These are phyloP conservation scores for Tilletia horrida DNA, from an alignment of 1,284 basidiomycete genomes.

Conservation along the genomic window DNA sequence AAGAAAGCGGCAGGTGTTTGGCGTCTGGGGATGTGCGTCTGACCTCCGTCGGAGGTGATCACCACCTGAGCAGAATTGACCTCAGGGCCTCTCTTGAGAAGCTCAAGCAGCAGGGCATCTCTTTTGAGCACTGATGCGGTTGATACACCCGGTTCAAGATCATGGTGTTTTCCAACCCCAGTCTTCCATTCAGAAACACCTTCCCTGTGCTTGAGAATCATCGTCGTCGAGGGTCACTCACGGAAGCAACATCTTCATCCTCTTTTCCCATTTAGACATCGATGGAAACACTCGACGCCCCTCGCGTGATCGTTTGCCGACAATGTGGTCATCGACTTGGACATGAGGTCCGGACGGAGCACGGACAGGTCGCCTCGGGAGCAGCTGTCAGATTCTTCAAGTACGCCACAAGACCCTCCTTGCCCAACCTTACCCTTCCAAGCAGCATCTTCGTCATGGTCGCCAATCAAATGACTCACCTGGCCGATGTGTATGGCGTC, in stretches of 20 bases:
- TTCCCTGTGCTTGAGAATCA: constrained; percentile 14
- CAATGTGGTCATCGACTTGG: background rate
- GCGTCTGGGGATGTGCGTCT: background rate
- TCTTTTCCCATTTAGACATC: background rate
- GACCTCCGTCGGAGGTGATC: too few relatives aligned
- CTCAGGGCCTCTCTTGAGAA: too few relatives aligned
- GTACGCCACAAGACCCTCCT: background rate
- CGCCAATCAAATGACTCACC: constrained; percentile 10
- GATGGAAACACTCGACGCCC: too few relatives aligned
- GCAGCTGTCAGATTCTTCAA: background rate
- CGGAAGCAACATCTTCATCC: constrained; percentile 22
- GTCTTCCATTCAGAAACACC: constrained; percentile 23
- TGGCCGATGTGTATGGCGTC: constrained; percentile 11
- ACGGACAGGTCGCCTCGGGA: background rate
- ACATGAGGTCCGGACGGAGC: background rate
- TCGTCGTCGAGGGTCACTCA: constrained; percentile 24
- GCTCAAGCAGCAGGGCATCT: too few relatives aligned
- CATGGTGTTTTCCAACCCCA: background rate
- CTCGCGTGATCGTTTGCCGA: background rate
- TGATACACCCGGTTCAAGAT: constrained; percentile 24
- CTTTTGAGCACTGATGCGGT: background rate
- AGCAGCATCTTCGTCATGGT: background rate
- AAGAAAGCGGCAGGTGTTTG: background rate
- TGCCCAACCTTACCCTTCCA: background rate
- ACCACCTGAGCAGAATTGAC: too few relatives aligned